Conservation (phyloP, 129 eudicot genomes). For the Erigeron canadensis region DNA sequence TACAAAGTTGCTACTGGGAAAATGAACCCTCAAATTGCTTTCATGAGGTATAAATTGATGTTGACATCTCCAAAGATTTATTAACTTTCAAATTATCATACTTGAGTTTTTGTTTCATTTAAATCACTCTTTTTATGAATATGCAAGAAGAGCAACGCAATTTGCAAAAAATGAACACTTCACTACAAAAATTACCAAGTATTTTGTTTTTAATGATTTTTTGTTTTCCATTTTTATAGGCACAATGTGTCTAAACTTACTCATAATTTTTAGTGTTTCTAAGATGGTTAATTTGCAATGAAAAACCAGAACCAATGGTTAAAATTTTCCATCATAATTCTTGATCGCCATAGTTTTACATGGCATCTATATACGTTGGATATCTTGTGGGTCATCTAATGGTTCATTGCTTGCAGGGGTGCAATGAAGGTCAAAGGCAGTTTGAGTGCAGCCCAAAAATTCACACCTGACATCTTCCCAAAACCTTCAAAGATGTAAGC, state of each 20-base stretch:
- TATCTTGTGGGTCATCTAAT: constrained; percentile 7
- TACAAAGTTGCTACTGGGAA: constrained; percentile 75
- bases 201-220: background rate
- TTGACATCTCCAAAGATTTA: background rate
- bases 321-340: background rate
- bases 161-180: background rate
- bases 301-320: background rate
- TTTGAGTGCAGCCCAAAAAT: constrained; percentile 88
- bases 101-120: background rate
- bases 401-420: constrained; percentile 54
- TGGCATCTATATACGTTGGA: background rate
- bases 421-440: constrained; percentile 93
- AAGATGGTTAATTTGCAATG: background rate
- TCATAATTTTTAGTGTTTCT: constrained; percentile 4
- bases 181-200: constrained; percentile 2
- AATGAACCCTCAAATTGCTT: constrained; percentile 97
- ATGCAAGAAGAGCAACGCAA: background rate
- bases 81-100: background rate
- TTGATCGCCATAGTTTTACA: background rate
- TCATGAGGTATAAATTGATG: constrained; percentile 62
- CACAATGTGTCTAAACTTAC: background rate
- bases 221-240: background rate
- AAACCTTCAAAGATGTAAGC: constrained; percentile 93
- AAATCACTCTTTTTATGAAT: constrained; percentile 1
- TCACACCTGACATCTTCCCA: constrained; percentile 96